Percentiles rank a stretch among this genome's conserved stretches.
Evolutionary conservation across 352 stramenopile genomes (phyloP).

Genomic region (Phytophthora tentaculata): DNA sequence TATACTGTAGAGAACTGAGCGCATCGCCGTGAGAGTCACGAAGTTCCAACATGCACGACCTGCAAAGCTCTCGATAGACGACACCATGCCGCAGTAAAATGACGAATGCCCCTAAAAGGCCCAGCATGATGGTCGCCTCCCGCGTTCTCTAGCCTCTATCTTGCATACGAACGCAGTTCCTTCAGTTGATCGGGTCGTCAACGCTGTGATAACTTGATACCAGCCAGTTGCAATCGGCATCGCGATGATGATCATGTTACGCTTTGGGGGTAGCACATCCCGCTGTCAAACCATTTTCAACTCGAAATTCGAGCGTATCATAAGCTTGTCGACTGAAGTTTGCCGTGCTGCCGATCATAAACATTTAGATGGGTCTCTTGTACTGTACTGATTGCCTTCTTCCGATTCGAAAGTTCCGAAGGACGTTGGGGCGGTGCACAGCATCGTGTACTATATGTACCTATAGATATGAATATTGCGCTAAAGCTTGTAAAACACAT

Average conservation of each 20-base stretch:
- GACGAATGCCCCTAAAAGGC: neutral
- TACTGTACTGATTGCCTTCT: too few relatives aligned
- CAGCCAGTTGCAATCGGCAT: neutral
- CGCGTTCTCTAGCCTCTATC: neutral
- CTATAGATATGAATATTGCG: too few relatives aligned
- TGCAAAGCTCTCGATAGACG: neutral
- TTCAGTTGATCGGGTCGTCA: constrained; percentile 14
- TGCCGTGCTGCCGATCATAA: constrained; percentile 16
- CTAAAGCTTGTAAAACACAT: too few relatives aligned
- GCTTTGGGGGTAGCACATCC: neutral
- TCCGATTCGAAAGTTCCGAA: too few relatives aligned
- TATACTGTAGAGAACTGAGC: neutral
- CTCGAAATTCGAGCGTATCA: constrained; percentile 21
- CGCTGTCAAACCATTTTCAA: constrained; percentile 3
- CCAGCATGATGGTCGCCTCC: neutral
- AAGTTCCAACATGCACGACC: neutral
- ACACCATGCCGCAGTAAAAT: neutral
- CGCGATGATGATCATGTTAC: constrained; percentile 22
- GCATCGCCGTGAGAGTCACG: constrained; percentile 5
- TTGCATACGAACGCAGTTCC: constrained; percentile 9
- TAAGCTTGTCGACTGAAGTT: constrained; percentile 15
- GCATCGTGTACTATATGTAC: too few relatives aligned
- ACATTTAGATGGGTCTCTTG: too few relatives aligned
- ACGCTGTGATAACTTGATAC: constrained; percentile 6
- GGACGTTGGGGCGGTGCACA: too few relatives aligned